Evolutionary conservation across 2,329 filamentous ascomycete genomes (phyloP), one percentile per base, ranked within the genome.

Genomic region (Graphilbum sp.): DNA sequence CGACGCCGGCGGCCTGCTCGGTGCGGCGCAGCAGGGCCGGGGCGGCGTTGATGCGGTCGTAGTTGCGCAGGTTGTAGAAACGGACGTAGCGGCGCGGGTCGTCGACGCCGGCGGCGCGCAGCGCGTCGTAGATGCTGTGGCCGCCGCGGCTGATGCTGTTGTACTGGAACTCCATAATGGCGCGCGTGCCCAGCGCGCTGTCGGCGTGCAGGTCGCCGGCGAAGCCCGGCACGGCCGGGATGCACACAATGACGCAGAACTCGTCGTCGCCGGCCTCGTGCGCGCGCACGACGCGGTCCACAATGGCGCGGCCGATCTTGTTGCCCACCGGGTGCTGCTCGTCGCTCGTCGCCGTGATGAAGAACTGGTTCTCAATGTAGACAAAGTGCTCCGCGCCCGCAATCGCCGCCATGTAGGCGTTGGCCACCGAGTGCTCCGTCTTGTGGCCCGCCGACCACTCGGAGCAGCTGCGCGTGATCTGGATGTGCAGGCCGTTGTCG

Each of bases 121-220:
- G 67, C 34, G 65, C 66, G 54, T 87, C 81, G 51, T 87, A 76
- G 52, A 92, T 90, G 41, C 75, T 81, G 53, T 82, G 61, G 3
- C 79, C 80, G 24, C 81, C 80, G 27, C 82, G 73, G 55, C 74
- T 80, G 58, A 90, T 90, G 37, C 73, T 79, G 50, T 74, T 66
- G 58, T 90, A 88, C 52, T 90, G 83, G 54, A 80, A 88, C 53
- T 90, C 82, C 79, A 90, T 87, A 50, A 92, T 88, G 5, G 82
- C 84, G 27, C 84, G 67, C 0, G 83, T 90, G 18, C 80, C 79
- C 1, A 88, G 63, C 9, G 79, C 75, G 18, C 72, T 76, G 37
- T 87, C 78, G 0, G 67, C 67, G 49, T 80, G 72, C 35, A 92
- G 63, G 48, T 90, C 82, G 5, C 84, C 84, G 2, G 84, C 80